Conservation (phyloP, 768 basidiomycete genomes). For the Phylloporus rhodoxanthus region DNA sequence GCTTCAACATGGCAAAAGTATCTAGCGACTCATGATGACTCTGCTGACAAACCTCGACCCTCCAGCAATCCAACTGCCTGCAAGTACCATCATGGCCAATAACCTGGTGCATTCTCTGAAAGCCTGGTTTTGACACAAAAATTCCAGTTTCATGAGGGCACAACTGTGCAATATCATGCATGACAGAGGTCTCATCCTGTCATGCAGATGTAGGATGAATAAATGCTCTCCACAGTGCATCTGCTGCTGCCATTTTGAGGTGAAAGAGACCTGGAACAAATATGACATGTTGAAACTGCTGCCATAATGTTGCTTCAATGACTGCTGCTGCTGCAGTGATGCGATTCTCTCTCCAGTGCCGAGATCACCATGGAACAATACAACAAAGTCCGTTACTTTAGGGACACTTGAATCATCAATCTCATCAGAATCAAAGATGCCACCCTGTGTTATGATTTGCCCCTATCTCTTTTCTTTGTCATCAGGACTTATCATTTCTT, state of each 20-base stretch:
- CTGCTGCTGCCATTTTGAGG: slow-evolving; percentile 22
- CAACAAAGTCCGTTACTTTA: background rate
- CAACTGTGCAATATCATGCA: slow-evolving; percentile 18
- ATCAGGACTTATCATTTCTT: no score
- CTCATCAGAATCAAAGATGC: background rate
- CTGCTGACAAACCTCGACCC: slow-evolving; percentile 5
- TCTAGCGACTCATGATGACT: slow-evolving; percentile 22
- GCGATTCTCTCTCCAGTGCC: background rate
- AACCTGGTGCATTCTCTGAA: slow-evolving; percentile 33
- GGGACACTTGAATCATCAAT: background rate
- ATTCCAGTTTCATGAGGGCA: slow-evolving; percentile 6
- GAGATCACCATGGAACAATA: slow-evolving; percentile 1
- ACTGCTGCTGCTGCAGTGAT: background rate
- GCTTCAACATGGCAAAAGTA: slow-evolving; percentile 1
- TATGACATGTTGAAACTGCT: slow-evolving; percentile 28
- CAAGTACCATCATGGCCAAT: slow-evolving; percentile 29
- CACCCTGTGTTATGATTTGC: no score
- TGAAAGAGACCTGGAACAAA: slow-evolving; percentile 22
- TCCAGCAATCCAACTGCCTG: slow-evolving; percentile 29
- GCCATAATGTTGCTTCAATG: slow-evolving; percentile 15
- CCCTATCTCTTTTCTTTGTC: no score
- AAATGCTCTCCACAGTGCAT: slow-evolving; percentile 18
- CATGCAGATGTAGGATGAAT: slow-evolving; percentile 4
- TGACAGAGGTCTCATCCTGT: slow-evolving; percentile 12
- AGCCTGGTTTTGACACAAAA: slow-evolving; percentile 27